Conservation (phyloP, 2,329 filamentous ascomycete species). For the Claviceps pazoutovae region DNA sequence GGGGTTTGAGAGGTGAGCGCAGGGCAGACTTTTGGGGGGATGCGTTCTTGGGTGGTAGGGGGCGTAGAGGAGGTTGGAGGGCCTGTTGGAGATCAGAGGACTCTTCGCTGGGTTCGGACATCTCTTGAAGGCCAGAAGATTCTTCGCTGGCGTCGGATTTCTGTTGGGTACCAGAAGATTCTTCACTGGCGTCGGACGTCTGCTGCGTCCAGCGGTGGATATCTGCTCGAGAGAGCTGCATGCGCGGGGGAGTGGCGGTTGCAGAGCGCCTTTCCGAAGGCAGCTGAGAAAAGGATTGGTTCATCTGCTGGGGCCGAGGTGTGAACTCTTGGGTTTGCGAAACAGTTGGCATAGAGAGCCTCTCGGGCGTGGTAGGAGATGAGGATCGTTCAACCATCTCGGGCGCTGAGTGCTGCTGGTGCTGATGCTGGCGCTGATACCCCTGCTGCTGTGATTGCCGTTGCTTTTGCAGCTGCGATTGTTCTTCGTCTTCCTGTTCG, state of each 20-base stretch:
- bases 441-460: not conserved
- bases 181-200: conserved; percentile 23
- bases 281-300: conserved; percentile 25
- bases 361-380: conserved; percentile 21
- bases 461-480: not conserved
- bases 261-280: conserved; percentile 14
- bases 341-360: conserved; percentile 20
- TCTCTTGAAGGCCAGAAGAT: conserved; percentile 14
- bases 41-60: conserved; percentile 34
- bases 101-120: conserved; percentile 23
- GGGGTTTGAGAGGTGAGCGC: conserved; percentile 42
- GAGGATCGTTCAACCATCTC: conserved; percentile 1
- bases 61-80: conserved; percentile 25
- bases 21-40: conserved; percentile 44
- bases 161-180: conserved; percentile 20
- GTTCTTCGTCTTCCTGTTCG: not conserved
- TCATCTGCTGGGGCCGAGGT: conserved; percentile 24
- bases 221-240: conserved; percentile 27
- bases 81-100: conserved; percentile 19
- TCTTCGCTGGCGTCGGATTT: too few species aligned
- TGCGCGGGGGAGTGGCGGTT: conserved; percentile 23
- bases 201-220: conserved; percentile 28
- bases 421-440: not conserved
- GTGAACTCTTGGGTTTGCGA: conserved; percentile 36
- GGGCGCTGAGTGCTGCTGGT: not conserved